These are phyloP conservation scores for Tolypocladium nubicola DNA, from an alignment of 2,329 filamentous ascomycete genomes.

Conservation along the genomic window DNA sequence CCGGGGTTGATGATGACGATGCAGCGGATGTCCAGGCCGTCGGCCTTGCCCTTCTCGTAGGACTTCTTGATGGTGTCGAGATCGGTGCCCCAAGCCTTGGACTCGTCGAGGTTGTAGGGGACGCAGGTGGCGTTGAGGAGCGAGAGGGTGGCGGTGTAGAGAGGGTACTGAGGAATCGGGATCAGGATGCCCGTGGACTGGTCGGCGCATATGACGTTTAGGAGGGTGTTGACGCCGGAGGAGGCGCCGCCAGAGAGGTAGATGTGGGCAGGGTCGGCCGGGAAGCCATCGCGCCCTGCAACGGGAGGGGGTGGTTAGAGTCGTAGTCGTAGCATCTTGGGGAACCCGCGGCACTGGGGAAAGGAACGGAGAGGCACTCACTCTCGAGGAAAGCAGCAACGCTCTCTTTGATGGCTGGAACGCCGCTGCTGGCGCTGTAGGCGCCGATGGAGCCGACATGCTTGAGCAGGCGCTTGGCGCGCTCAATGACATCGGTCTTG, in stretches of 20 bases:
- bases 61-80: constrained; percentile 64
- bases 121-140: constrained; percentile 79
- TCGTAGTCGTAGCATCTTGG: neutral
- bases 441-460: constrained; percentile 87
- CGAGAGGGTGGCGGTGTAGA: constrained; percentile 88
- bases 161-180: constrained; percentile 93
- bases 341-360: neutral
- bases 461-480: constrained; percentile 70
- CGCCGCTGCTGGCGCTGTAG: constrained; percentile 91
- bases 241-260: constrained; percentile 90
- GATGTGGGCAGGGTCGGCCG: constrained; percentile 69
- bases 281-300: constrained; percentile 73
- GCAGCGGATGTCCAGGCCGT: constrained; percentile 78
- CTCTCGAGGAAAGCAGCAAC: constrained; percentile 88
- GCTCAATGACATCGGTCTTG: constrained; percentile 77
- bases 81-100: constrained; percentile 78
- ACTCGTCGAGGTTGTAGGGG: constrained; percentile 88
- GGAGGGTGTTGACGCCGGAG: constrained; percentile 85
- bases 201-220: constrained; percentile 76
- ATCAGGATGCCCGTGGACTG: constrained; percentile 76
- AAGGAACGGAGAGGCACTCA: constrained; percentile 28
- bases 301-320: neutral
- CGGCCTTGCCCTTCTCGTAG: constrained; percentile 61
- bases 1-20: constrained; percentile 98
- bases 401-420: constrained; percentile 75